A percentile compares a stretch with the other conserved stretches of the same genome.
phyloP scores from a whole-genome alignment of 768 basidiomycete species.

The Hypholoma fasciculare region DNA sequence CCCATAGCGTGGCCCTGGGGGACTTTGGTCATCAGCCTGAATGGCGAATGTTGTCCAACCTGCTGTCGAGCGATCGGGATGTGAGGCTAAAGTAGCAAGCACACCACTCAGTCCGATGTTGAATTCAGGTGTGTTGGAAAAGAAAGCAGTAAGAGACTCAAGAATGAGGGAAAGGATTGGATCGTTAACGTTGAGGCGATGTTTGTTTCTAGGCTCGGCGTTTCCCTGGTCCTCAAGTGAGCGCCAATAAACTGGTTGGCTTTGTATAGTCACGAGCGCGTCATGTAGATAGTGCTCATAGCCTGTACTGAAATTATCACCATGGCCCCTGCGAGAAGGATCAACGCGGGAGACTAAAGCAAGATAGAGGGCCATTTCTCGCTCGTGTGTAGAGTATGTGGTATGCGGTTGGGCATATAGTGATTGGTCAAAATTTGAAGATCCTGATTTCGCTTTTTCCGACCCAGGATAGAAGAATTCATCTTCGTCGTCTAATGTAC shows the following conservation, averaged over 20 bases:
- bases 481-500: conserved; percentile 47
- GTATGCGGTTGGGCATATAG: conserved; percentile 65
- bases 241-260: conserved; percentile 57
- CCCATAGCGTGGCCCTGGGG: conserved; percentile 9
- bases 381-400: conserved; percentile 79
- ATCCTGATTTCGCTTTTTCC: conserved; percentile 23
- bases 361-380: conserved; percentile 81
- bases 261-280: conserved; percentile 67
- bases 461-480: conserved; percentile 43
- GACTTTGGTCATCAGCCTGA: conserved; percentile 33
- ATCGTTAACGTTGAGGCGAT: conserved; percentile 79
- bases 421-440: conserved; percentile 22
- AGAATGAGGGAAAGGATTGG: conserved; percentile 72
- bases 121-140: conserved; percentile 80
- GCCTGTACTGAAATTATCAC: conserved; percentile 79
- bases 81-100: conserved; percentile 77
- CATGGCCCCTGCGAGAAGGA: conserved; percentile 65
- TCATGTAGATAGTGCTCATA: conserved; percentile 84
- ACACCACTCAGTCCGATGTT: conserved; percentile 89
- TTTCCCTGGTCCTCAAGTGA: conserved; percentile 40
- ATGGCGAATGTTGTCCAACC: conserved; percentile 83
- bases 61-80: conserved; percentile 81
- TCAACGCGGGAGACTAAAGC: conserved; percentile 77
- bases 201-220: conserved; percentile 47
- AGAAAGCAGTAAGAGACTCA: conserved; percentile 73